These are phyloP conservation scores for Geotrichum phurueaensis DNA, from an alignment of 1,139 yeast species.

Conservation along the genomic window DNA sequence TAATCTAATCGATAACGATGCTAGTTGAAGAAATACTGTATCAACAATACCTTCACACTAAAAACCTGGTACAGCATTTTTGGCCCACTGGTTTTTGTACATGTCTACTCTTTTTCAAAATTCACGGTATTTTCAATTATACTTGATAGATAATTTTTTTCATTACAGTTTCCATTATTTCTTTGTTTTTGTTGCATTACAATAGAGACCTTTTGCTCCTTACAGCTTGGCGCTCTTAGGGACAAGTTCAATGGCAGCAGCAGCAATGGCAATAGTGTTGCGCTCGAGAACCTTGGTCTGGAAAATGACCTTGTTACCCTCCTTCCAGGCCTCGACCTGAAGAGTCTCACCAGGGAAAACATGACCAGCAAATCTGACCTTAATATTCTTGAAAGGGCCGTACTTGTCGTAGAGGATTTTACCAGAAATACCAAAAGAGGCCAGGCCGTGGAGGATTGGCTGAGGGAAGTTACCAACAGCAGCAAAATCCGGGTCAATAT, in stretches of 20 bases:
- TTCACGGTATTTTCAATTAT: too few species aligned
- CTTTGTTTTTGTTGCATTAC: too few species aligned
- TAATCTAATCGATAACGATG: too few species aligned
- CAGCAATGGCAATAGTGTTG: slow-evolving; percentile 70
- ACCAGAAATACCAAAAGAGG: slow-evolving; percentile 77
- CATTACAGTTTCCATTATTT: too few species aligned
- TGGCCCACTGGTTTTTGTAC: too few species aligned
- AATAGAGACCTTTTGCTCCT: too few species aligned
- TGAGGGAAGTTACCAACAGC: slow-evolving; percentile 77
- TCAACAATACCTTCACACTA: too few species aligned
- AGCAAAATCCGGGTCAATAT: slow-evolving; percentile 88
- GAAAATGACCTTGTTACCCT: slow-evolving; percentile 53
- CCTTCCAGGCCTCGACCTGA: slow-evolving; percentile 77
- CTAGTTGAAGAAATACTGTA: too few species aligned
- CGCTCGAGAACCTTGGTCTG: slow-evolving; percentile 81
- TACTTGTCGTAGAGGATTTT: slow-evolving; percentile 71
- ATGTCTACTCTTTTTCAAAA: too few species aligned
- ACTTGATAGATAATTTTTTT: too few species aligned
- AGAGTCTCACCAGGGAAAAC: slow-evolving; percentile 97
- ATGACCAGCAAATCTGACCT: slow-evolving; percentile 84
- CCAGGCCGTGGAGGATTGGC: slow-evolving; percentile 92
- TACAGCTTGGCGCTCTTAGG: too few species aligned
- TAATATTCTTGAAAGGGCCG: slow-evolving; percentile 79
- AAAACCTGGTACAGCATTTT: too few species aligned
- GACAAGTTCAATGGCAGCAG: slow-evolving; percentile 73